phyloP scores from a whole-genome alignment of 2,329 filamentous ascomycete genomes.

The Fusarium protoensiforme region DNA sequence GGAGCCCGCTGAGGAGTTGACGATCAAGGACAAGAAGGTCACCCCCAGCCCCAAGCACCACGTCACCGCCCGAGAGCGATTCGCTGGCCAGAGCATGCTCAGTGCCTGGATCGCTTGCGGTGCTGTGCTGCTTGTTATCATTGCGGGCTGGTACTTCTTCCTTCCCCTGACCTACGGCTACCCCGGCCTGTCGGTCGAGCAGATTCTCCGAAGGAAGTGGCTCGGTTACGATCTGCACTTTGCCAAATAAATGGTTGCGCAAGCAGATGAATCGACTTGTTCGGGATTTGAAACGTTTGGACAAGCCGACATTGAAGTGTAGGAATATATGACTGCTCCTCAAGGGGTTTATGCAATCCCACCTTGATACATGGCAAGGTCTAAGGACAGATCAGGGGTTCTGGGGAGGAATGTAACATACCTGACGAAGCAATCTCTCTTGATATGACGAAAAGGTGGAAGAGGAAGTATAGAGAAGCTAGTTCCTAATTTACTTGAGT shows the following conservation, averaged over 20 bases:
- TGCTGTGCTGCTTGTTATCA: constrained; percentile 74
- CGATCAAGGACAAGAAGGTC: constrained; percentile 60
- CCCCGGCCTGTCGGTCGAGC: constrained; percentile 82
- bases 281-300: background rate
- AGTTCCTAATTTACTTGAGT: constrained; percentile 17
- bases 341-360: background rate
- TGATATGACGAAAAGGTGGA: constrained; percentile 18
- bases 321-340: background rate
- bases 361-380: constrained; percentile 9
- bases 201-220: constrained; percentile 91
- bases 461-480: constrained; percentile 13
- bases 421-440: constrained; percentile 25
- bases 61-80: constrained; percentile 82
- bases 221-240: constrained; percentile 98
- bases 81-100: constrained; percentile 80
- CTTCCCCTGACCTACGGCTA: constrained; percentile 95
- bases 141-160: constrained; percentile 92
- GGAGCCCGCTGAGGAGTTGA: constrained; percentile 74
- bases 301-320: background rate
- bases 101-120: constrained; percentile 81
- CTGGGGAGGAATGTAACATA: constrained; percentile 17
- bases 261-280: background rate
- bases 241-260: constrained; percentile 77
- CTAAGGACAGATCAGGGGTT: constrained; percentile 1
- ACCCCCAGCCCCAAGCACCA: constrained; percentile 64